phyloP scores from a whole-genome alignment of 148 eudicot species.

The Rhododendron vialii region DNA sequence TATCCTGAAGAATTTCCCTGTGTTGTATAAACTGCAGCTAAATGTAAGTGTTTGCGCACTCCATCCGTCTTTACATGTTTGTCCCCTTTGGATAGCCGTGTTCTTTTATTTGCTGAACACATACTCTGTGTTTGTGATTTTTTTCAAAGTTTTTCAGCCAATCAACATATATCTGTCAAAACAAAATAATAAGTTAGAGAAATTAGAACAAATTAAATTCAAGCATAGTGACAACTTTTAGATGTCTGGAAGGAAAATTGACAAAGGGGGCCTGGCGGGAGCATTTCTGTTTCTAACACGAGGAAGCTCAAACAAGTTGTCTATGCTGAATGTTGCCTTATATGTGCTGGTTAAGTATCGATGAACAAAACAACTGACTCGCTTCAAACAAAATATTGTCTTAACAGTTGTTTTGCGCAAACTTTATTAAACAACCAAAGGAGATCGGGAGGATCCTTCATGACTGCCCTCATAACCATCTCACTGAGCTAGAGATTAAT shows the following conservation, averaged over 20 bases:
- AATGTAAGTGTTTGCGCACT: constrained; percentile 13
- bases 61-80: not conserved
- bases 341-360: not conserved
- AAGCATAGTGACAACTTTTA: not conserved
- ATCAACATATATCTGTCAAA: not conserved
- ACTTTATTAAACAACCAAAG: constrained; percentile 10
- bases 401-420: constrained; percentile 23
- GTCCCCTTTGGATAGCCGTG: not conserved
- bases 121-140: not conserved
- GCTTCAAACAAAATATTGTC: not conserved
- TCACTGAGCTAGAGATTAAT: constrained; percentile 19
- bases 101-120: not conserved
- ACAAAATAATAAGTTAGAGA: not conserved
- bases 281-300: not conserved
- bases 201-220: not conserved
- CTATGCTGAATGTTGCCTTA: not conserved
- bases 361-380: not conserved
- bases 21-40: constrained; percentile 21
- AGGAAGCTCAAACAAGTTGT: not conserved
- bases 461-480: constrained; percentile 14
- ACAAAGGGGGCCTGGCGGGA: not conserved
- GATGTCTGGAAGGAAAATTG: not conserved
- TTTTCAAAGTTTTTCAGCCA: not conserved
- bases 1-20: constrained; percentile 22
- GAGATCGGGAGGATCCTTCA: constrained; percentile 17